phyloP scores from a whole-genome alignment of 1,139 yeast genomes.

The Yamadazyma epiphylla region DNA sequence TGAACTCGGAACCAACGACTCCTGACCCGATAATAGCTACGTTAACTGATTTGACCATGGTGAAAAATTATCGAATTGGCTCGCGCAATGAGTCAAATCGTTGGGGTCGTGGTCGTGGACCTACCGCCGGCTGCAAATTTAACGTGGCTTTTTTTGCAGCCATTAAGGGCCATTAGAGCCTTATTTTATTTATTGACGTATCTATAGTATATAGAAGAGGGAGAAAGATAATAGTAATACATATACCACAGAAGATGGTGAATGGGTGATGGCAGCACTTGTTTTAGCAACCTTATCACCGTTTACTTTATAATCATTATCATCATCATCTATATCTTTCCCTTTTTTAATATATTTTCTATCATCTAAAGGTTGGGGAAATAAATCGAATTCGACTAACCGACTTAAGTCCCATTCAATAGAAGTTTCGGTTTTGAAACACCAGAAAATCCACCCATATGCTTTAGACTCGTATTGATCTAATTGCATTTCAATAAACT shows the following conservation, averaged over 20 bases:
- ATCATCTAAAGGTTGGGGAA: slow-evolving; percentile 58
- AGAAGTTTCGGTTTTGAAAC: slow-evolving; percentile 84
- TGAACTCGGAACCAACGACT: slow-evolving; percentile 89
- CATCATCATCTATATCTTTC: slow-evolving; percentile 21
- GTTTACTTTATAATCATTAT: slow-evolving; percentile 6
- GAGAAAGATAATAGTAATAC: no score
- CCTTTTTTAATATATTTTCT: slow-evolving; percentile 40
- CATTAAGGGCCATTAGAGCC: no score
- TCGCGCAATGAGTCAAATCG: no score
- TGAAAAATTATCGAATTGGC: slow-evolving; percentile 1
- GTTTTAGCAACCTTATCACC: slow-evolving; percentile 2
- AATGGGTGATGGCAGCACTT: background rate
- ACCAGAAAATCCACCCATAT: slow-evolving; percentile 89
- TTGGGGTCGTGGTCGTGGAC: no score
- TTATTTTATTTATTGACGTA: no score
- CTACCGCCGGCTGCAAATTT: no score
- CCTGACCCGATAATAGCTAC: slow-evolving; percentile 89
- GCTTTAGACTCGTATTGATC: slow-evolving; percentile 71
- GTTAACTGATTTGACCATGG: slow-evolving; percentile 59
- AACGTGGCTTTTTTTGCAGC: no score
- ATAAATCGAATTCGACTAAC: slow-evolving; percentile 44
- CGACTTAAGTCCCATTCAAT: slow-evolving; percentile 82
- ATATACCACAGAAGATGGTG: no score
- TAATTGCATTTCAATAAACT: slow-evolving; percentile 81
- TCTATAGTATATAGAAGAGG: no score